Conservation (phyloP, 176 grass and related monocot species). For the Musa itinerans region DNA sequence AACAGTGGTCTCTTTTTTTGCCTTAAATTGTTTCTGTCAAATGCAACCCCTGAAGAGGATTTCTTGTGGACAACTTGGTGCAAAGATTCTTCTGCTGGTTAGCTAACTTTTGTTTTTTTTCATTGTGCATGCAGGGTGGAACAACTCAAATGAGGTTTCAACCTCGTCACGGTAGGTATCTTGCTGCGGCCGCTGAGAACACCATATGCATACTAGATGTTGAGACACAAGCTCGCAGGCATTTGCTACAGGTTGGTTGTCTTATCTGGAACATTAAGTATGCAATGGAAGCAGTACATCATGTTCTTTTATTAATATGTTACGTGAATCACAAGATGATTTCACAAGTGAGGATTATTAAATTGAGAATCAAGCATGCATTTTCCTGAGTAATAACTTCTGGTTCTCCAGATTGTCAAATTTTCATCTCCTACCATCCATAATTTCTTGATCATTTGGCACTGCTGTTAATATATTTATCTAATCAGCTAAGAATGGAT, state of each 20-base stretch:
- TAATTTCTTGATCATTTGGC: too few species aligned
- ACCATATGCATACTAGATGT: slow-evolving; percentile 19
- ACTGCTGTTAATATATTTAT: background rate
- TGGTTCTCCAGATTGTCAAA: too few species aligned
- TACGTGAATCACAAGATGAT: background rate
- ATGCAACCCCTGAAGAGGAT: background rate
- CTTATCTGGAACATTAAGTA: background rate
- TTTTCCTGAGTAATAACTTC: too few species aligned
- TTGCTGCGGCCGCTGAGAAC: slow-evolving; percentile 23
- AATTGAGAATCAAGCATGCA: background rate
- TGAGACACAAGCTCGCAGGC: slow-evolving; percentile 18
- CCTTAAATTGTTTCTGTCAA: too few species aligned
- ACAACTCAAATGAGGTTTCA: slow-evolving; percentile 31
- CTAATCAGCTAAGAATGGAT: background rate
- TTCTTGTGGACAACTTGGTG: background rate
- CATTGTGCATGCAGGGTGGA: slow-evolving; percentile 2
- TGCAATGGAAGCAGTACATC: background rate
- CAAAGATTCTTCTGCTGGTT: background rate
- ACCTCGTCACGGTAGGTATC: slow-evolving; percentile 20
- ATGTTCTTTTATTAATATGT: background rate
- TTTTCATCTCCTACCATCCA: too few species aligned
- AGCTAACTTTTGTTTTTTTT: background rate
- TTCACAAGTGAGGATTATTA: background rate
- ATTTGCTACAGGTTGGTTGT: slow-evolving; percentile 14
- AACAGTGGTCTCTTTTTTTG: background rate